Evolutionary conservation across 139 green algal species (phyloP).

Genomic region (Asterochloris sp.): DNA sequence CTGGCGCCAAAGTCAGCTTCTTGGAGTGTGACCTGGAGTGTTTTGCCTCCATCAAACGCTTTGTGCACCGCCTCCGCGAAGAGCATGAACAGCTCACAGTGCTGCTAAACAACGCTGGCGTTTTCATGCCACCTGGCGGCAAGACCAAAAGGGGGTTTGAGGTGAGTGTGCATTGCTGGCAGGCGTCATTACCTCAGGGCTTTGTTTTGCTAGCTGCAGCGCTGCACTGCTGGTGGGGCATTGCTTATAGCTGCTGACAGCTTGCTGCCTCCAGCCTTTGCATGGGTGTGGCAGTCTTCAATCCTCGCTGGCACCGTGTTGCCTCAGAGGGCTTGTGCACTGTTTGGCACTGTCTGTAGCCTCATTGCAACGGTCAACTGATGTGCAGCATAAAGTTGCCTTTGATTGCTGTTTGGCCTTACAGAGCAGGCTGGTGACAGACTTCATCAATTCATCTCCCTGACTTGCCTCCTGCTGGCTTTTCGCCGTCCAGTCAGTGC

Average conservation of each 20-base stretch:
- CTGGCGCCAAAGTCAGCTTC: conserved; percentile 24
- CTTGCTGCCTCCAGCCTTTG: too few species aligned
- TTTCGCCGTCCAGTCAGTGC: too few species aligned
- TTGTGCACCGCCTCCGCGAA: conserved; percentile 26
- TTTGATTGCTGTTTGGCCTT: background rate
- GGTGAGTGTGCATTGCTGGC: background rate
- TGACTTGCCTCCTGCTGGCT: too few species aligned
- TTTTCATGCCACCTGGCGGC: background rate
- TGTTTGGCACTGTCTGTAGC: too few species aligned
- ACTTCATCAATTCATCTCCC: too few species aligned
- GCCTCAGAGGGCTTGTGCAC: too few species aligned
- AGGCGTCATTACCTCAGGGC: too few species aligned
- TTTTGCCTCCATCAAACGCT: conserved; percentile 19
- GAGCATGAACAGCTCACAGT: conserved; percentile 16
- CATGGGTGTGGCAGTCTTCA: too few species aligned
- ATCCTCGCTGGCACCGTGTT: too few species aligned
- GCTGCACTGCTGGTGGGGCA: background rate
- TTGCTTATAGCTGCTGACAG: background rate
- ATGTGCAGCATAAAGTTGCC: background rate
- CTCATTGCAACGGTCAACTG: too few species aligned
- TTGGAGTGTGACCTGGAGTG: background rate
- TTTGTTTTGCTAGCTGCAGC: background rate
- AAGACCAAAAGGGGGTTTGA: conserved; percentile 24
- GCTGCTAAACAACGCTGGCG: conserved; percentile 48
- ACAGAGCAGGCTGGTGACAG: too few species aligned